Evolutionary conservation across 176 grass and related monocot species (phyloP).

Genomic region (Eremochloa ophiuroides): DNA sequence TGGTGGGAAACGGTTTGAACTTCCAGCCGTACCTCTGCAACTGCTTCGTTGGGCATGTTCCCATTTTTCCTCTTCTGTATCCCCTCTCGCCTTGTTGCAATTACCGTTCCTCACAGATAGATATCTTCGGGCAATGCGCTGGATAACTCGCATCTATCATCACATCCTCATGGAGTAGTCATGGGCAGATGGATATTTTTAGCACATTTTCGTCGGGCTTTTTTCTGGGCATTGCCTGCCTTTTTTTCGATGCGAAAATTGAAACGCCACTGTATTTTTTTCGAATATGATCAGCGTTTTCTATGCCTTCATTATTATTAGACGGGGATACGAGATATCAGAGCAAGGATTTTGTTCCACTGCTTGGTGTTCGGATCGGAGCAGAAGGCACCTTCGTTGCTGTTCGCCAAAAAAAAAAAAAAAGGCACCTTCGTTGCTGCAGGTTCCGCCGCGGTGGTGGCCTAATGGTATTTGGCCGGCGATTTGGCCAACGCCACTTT

Average conservation of each 20-base stretch:
- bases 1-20: slow-evolving; percentile 37
- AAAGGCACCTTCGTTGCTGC: not conserved
- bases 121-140: not conserved
- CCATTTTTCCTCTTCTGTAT: not conserved
- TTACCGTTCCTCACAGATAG: not conserved
- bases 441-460: not conserved
- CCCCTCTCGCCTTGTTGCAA: not conserved
- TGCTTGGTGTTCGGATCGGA: not conserved
- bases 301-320: no score
- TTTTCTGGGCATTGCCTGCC: not conserved
- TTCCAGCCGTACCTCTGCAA: not conserved
- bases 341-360: not conserved
- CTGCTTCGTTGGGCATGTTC: slow-evolving; percentile 16
- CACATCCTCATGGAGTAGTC: not conserved
- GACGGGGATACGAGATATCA: not conserved
- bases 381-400: no score
- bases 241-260: not conserved
- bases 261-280: not conserved
- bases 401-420: no score
- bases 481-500: not conserved
- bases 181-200: not conserved
- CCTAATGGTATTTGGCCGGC: not conserved
- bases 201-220: not conserved
- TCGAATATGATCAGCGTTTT: not conserved
- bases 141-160: not conserved